phyloP scores from a whole-genome alignment of 2,329 filamentous ascomycete species.

The Pseudogymnoascus sp. region DNA sequence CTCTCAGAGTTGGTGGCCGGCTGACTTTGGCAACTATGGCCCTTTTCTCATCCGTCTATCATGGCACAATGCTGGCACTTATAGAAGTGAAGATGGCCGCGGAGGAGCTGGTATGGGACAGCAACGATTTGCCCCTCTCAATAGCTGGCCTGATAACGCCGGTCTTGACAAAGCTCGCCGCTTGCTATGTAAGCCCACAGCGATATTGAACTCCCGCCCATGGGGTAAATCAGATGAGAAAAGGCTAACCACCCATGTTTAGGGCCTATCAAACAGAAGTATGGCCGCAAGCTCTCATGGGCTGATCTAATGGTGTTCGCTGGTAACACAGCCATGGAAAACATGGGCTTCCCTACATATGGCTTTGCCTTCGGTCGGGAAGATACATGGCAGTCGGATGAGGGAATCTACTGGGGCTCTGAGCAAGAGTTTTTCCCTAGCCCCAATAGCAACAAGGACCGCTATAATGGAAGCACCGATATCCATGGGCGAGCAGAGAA shows the following conservation, averaged over 20 bases:
- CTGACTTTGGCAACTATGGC: slow-evolving; percentile 54
- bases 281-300: slow-evolving; percentile 54
- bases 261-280: slow-evolving; percentile 54
- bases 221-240: neutral
- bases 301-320: slow-evolving; percentile 48
- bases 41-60: slow-evolving; percentile 52
- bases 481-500: slow-evolving; percentile 18
- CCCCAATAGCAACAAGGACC: slow-evolving; percentile 34
- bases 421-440: slow-evolving; percentile 50
- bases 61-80: slow-evolving; percentile 53
- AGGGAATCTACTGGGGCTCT: slow-evolving; percentile 53
- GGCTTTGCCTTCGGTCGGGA: slow-evolving; percentile 50
- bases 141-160: slow-evolving; percentile 54
- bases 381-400: slow-evolving; percentile 51
- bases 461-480: slow-evolving; percentile 39
- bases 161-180: slow-evolving; percentile 53
- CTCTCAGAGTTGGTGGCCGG: slow-evolving; percentile 53
- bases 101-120: slow-evolving; percentile 51
- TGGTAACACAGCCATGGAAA: slow-evolving; percentile 51
- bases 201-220: neutral
- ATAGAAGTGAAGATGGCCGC: slow-evolving; percentile 49
- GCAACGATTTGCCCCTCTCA: slow-evolving; percentile 52
- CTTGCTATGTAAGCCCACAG: slow-evolving; percentile 33
- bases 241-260: neutral
- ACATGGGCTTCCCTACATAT: slow-evolving; percentile 48